phyloP scores from a whole-genome alignment of 1,284 basidiomycete genomes.

The Ganoderma boninense region DNA sequence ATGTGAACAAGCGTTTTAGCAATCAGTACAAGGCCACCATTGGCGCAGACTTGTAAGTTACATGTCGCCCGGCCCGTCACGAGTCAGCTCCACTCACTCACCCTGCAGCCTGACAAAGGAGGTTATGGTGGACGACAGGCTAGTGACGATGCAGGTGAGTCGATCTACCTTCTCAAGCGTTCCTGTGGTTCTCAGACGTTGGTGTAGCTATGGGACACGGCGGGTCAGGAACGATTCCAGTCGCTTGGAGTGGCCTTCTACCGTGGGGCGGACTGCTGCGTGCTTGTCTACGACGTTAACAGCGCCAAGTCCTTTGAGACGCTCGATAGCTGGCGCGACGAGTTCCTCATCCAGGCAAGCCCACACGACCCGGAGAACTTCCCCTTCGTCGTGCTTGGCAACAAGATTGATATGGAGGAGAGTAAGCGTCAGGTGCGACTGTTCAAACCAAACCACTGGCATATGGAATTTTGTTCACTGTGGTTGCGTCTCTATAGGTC shows the following conservation, averaged over 20 bases:
- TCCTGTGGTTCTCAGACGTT: conserved; percentile 14
- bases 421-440: conserved; percentile 91
- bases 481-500: conserved; percentile 62
- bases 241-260: conserved; percentile 99
- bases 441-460: not conserved
- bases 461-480: not conserved
- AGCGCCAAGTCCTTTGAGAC: conserved; percentile 98
- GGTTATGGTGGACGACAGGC: conserved; percentile 97
- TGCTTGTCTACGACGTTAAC: conserved; percentile 99
- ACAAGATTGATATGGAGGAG: conserved; percentile 99
- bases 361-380: conserved; percentile 99
- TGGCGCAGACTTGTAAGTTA: conserved; percentile 85
- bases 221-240: conserved; percentile 99
- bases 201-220: conserved; percentile 95
- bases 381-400: conserved; percentile 97
- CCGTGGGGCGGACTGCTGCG: conserved; percentile 99
- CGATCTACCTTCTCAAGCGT: not conserved
- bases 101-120: conserved; percentile 90
- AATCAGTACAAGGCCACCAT: conserved; percentile 99
- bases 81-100: conserved; percentile 28
- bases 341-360: conserved; percentile 97
- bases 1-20: conserved; percentile 99
- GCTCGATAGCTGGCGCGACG: conserved; percentile 96
- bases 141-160: conserved; percentile 97
- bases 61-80: not conserved